Evolutionary conservation across 2,329 filamentous ascomycete species (phyloP), one percentile per base, ranked within the genome.

Genomic region (Calcarisporium arbuscula): DNA sequence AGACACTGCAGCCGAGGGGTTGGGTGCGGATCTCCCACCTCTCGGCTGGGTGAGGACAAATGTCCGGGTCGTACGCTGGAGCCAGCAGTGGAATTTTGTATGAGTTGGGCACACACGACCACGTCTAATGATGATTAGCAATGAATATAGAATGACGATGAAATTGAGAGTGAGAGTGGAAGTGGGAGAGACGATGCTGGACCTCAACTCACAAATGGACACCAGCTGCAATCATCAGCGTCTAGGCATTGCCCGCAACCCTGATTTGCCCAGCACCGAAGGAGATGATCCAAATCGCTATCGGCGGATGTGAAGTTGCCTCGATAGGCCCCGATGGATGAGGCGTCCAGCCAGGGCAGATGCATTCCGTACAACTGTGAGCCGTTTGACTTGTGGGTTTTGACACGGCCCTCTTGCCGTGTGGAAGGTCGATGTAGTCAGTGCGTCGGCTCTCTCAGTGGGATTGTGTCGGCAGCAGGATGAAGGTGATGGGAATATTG

Each of bases 101-200:
- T 12, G 58, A 53, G 40, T 74, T 75, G 16, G 73, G 72, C 2
- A 76, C 65, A 48, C 73, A 77, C 1, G 67, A 64, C 52, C 64
- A 69, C 5, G 70, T 69, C 70, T 74, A 36, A 11, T 16, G 15
- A 32, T n/a, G 11, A 12, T 21, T 22, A 23, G 12, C 5, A 26
- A 14, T 18, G n/a, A 32, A 11, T 25, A 17, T 32, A 20, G n/a
- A 20, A 12, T 23, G 29, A 17, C 34, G 17, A 12, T 10, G 14
- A 27, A 21, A 15, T 6, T 14, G 9, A 16, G 20, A 17, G 6
- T 10, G 25, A 25, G 10, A 25, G 14, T 9, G 14, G 22, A 9
- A 25, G 10, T 25, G 10, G 14, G 14, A 25, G 14, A 19, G 14
- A 23, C 8, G 14, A 17, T 17, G 14, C 25, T 9, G 31, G 27